phyloP scores from a whole-genome alignment of 495 filamentous ascomycete genomes.

The Gamarada debralockiae region DNA sequence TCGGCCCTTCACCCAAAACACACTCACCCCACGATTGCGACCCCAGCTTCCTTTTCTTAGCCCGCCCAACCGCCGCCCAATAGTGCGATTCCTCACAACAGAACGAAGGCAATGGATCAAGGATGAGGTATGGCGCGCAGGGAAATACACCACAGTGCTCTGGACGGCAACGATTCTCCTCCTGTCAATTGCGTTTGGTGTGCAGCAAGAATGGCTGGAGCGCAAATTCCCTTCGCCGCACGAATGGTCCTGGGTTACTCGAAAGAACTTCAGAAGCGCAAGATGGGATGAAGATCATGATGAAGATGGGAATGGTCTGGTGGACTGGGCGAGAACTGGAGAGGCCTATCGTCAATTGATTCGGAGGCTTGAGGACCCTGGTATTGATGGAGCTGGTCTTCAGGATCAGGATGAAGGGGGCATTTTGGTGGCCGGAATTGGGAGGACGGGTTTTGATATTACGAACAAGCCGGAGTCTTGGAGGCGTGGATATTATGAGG shows the following conservation, averaged over 20 bases:
- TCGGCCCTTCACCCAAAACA: constrained; percentile 20
- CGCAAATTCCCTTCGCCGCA: constrained; percentile 67
- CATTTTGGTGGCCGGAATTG: constrained; percentile 48
- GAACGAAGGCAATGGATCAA: constrained; percentile 65
- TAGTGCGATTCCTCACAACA: constrained; percentile 71
- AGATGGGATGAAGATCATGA: constrained; percentile 51
- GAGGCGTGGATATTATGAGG: constrained; percentile 78
- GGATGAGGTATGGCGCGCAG: constrained; percentile 54
- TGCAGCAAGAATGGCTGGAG: constrained; percentile 68
- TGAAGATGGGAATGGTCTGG: constrained; percentile 39
- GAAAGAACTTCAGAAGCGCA: constrained; percentile 57
- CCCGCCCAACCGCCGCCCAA: constrained; percentile 38
- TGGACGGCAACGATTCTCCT: constrained; percentile 52
- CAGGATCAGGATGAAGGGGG: constrained; percentile 52
- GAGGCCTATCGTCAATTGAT: constrained; percentile 51
- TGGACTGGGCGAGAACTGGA: constrained; percentile 63
- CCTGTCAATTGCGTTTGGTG: constrained; percentile 48
- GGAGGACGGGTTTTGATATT: constrained; percentile 63
- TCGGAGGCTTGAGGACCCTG: constrained; percentile 57
- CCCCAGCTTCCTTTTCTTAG: constrained; percentile 79
- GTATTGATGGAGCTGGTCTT: constrained; percentile 64
- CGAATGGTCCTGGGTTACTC: constrained; percentile 66
- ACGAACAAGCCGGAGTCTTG: constrained; percentile 72
- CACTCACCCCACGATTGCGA: constrained; percentile 32
- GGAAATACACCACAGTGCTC: constrained; percentile 53